A percentile compares a stretch with the other conserved stretches of the same genome.
These are phyloP conservation scores for Cymbidium sinense DNA, from an alignment of 106 monocot genomes.

Conservation along the genomic window DNA sequence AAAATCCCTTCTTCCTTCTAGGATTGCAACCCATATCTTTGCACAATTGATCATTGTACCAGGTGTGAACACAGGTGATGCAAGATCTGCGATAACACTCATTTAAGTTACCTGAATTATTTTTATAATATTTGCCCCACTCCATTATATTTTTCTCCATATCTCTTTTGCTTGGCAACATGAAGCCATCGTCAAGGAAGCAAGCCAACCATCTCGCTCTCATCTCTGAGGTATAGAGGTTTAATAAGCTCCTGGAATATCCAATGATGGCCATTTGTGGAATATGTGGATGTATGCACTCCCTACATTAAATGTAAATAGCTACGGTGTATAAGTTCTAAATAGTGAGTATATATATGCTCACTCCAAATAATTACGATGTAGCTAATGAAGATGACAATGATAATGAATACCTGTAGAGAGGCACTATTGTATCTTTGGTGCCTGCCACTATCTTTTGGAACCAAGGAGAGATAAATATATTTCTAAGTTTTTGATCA, in stretches of 20 bases:
- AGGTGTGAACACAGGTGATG: constrained; percentile 28
- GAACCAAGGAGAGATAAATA: too few species aligned
- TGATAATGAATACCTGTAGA: too few species aligned
- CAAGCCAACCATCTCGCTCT: constrained; percentile 50
- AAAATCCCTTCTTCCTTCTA: constrained; percentile 50
- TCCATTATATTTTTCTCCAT: constrained; percentile 47
- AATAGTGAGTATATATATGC: too few species aligned
- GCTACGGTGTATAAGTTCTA: not conserved
- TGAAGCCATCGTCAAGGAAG: constrained; percentile 50
- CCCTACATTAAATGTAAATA: constrained; percentile 20
- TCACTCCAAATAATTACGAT: too few species aligned
- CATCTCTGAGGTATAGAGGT: constrained; percentile 56
- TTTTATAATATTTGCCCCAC: constrained; percentile 49
- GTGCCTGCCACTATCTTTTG: too few species aligned
- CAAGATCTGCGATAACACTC: constrained; percentile 26
- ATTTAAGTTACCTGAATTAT: not conserved
- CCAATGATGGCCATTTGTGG: constrained; percentile 70
- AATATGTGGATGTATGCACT: constrained; percentile 60
- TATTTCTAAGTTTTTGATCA: too few species aligned
- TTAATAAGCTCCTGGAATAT: constrained; percentile 42
- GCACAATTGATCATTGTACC: constrained; percentile 69
- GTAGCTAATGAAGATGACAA: too few species aligned
- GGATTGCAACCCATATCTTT: constrained; percentile 52
- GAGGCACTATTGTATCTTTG: too few species aligned
- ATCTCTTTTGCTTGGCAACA: constrained; percentile 34